Base-by-base conservation (phyloP, 805 yeast species). In the Sugiyamaella americana region DNA sequence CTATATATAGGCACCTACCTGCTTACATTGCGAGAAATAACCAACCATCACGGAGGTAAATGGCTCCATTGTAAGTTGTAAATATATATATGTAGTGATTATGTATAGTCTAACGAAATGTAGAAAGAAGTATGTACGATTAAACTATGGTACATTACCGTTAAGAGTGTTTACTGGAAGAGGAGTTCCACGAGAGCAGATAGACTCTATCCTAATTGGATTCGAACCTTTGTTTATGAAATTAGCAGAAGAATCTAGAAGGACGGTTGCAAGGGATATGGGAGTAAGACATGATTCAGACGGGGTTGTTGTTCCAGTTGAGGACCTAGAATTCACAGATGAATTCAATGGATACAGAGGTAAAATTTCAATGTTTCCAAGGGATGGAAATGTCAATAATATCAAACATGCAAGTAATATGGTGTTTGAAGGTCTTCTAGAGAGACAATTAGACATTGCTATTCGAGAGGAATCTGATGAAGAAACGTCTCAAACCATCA, bases 81-180 rank as follows among this genome's bases (percentile, higher is more conserved):
- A n/a, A n/a, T n/a, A n/a, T n/a, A n/a, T n/a, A n/a, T n/a, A n/a
- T n/a, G n/a, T n/a, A n/a, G n/a, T n/a, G n/a, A n/a, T n/a, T n/a
- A n/a, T n/a, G n/a, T n/a, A n/a, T n/a, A n/a, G n/a, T n/a, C n/a
- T n/a, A n/a, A n/a, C n/a, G n/a, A n/a, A n/a, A n/a, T n/a, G n/a
- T 26, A 26, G 32, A 19, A 35, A 35, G 38, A 35, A 16, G 18
- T 35, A 35, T 35, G 18, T 16, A 13, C 21, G 21, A 16, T 35
- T 18, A 18, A 13, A 13, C 18, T 11, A 35, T 19, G 21, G 6
- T 13, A n/a, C 29, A 13, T 17, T 40, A 4, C 35, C 35, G 5
- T 34, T 26, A 20, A 34, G 43, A 16, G 43, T 23, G 35, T 40
- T 40, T 40, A 5, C 29, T 5, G 43, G 43, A 21, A 16, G 20